These are phyloP conservation scores for Penicillium egyptiacum DNA, from an alignment of 495 filamentous ascomycete species.

Conservation along the genomic window DNA sequence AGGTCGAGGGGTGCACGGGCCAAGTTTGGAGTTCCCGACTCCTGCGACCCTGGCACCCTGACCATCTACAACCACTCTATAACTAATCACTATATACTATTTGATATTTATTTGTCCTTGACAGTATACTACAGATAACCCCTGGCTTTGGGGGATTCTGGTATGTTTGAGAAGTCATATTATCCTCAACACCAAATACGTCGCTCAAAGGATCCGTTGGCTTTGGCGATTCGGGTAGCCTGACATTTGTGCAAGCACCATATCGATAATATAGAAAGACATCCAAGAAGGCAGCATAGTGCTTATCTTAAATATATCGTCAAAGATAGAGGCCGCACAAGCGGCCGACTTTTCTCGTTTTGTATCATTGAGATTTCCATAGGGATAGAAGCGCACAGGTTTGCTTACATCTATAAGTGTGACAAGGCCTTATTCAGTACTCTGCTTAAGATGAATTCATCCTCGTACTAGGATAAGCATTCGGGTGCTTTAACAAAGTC, in stretches of 20 bases:
- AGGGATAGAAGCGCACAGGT: neutral
- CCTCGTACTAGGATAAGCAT: neutral
- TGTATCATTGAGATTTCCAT: neutral
- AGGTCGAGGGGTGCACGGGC: slow-evolving; percentile 31
- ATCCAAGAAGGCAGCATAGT: neutral
- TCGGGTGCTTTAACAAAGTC: neutral
- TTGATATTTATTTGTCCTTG: neutral
- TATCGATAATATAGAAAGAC: neutral
- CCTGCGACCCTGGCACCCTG: neutral
- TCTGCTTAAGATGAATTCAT: neutral
- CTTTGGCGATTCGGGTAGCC: neutral
- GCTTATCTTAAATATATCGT: neutral
- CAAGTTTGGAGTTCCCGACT: slow-evolving; percentile 16
- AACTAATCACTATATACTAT: neutral
- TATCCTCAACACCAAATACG: neutral
- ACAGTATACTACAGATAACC: neutral
- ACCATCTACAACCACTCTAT: slow-evolving; percentile 1
- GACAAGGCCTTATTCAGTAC: neutral
- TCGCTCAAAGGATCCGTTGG: neutral
- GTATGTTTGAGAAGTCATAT: neutral
- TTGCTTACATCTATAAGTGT: neutral
- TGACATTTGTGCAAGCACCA: neutral
- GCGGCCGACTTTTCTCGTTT: neutral
- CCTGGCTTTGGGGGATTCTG: neutral
- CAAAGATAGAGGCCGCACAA: neutral